These are phyloP conservation scores for Pleurotus tuber-regium DNA, from an alignment of 768 basidiomycete species.

Conservation along the genomic window DNA sequence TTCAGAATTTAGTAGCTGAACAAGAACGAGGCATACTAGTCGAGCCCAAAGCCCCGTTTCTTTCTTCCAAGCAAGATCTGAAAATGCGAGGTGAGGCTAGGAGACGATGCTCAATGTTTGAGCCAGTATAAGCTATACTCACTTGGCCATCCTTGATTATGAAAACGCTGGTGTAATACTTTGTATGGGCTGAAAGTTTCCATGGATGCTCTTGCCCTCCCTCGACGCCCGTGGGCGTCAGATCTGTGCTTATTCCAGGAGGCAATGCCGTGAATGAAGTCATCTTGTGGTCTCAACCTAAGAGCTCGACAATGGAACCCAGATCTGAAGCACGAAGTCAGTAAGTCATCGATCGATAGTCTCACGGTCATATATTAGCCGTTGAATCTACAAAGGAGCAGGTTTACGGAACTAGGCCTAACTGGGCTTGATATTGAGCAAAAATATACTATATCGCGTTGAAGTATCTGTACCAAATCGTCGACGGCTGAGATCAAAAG, in stretches of 20 bases:
- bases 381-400: too few relatives aligned
- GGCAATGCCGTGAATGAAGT: background rate
- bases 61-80: conserved; percentile 75
- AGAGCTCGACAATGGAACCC: too few relatives aligned
- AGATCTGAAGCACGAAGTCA: too few relatives aligned
- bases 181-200: background rate
- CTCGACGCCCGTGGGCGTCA: background rate
- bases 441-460: too few relatives aligned
- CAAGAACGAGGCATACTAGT: background rate
- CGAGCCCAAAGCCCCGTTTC: conserved; percentile 80
- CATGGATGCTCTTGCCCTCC: background rate
- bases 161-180: background rate
- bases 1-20: background rate
- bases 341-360: too few relatives aligned
- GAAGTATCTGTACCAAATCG: too few relatives aligned
- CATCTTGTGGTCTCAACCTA: background rate
- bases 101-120: background rate
- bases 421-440: too few relatives aligned
- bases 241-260: conserved; percentile 1
- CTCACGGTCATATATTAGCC: too few relatives aligned
- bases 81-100: background rate
- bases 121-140: background rate
- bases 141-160: conserved; percentile 3
- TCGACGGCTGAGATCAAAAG: too few relatives aligned
- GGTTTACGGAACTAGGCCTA: too few relatives aligned